Conservation (phyloP, 257 asterid genomes). For the Solanum appendiculatum region DNA sequence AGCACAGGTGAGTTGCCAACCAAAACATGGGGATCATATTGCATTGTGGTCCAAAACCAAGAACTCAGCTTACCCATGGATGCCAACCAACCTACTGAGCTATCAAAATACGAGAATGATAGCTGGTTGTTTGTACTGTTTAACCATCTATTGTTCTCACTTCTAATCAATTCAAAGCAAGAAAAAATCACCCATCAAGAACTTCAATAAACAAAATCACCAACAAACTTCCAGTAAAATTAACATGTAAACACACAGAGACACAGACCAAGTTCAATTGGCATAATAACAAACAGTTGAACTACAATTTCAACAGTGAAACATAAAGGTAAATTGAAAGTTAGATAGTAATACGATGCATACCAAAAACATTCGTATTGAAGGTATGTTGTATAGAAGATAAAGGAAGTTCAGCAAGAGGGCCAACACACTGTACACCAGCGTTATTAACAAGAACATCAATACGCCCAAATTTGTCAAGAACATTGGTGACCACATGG, state of each 20-base stretch:
- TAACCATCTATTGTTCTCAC: not conserved
- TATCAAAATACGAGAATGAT: not conserved
- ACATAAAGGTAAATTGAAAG: not conserved
- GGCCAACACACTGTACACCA: slow-evolving; percentile 85
- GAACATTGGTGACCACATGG: slow-evolving; percentile 42
- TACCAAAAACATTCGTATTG: slow-evolving; percentile 84
- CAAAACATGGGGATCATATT: not conserved
- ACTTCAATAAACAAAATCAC: not conserved
- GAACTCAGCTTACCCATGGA: not conserved
- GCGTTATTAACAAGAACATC: slow-evolving; percentile 90
- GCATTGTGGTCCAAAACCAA: not conserved
- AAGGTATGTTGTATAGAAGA: slow-evolving; percentile 51
- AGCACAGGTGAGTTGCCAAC: not conserved
- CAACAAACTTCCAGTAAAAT: not conserved
- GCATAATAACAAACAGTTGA: not conserved
- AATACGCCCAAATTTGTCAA: slow-evolving; percentile 61
- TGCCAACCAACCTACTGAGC: not conserved
- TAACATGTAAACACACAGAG: not conserved
- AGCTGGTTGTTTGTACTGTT: not conserved
- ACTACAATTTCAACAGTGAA: not conserved
- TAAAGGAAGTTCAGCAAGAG: slow-evolving; percentile 79
- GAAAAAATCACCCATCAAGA: not conserved
- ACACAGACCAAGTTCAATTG: not conserved
- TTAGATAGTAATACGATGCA: not conserved
- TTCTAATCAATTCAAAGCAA: not conserved